Base-by-base conservation (phyloP, 306 rosid species). In the Inga leiocalycina region DNA sequence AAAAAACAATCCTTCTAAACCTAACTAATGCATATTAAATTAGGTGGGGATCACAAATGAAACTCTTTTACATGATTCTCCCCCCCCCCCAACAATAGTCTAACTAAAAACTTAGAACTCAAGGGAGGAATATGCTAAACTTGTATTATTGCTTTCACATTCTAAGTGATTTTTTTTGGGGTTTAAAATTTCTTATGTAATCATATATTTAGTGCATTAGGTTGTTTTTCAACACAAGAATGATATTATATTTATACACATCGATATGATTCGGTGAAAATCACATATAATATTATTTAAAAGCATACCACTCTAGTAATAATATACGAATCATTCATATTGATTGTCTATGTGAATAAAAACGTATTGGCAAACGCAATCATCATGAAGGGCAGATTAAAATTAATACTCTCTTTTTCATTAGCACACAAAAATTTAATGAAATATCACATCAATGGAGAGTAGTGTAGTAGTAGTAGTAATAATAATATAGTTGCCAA, bases 361-460 rank as follows among this genome's bases (percentile, higher is more conserved):
- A 41, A 8, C 30, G 8, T 48, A 49, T 49, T 74, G 78, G 64
- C 10, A 32, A 16, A 15, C 45, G 57, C 45, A 74, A 74, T 74
- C 62, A 74, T 74, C 62, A 74, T 74, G 45, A 66, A 1, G 24
- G 5, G 27, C 24, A 27, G 8, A 35, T 34, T 67, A 66, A 30
- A 32, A 32, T 32, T 66, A 67, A 32, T 34, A 11, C 9, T 11
- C 43, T 65, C 9, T 32, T 14, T 30, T 39, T 14, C 4, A n/a
- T 32, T 32, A 65, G 8, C 43, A 65, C n/a, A 65, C n/a, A 32
- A 7, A 65, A 14, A 34, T 14, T 65, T 65, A 64, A 64, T 30
- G 17, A 51, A 51, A 74, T 48, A 74, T 74, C 78, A 51, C 64
- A 74, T 74, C 64, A 74, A 74, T 30, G 64, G 32, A 24, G 39